Evolutionary conservation across 306 rosid species (phyloP).

Genomic region (Adenanthera pavonina): DNA sequence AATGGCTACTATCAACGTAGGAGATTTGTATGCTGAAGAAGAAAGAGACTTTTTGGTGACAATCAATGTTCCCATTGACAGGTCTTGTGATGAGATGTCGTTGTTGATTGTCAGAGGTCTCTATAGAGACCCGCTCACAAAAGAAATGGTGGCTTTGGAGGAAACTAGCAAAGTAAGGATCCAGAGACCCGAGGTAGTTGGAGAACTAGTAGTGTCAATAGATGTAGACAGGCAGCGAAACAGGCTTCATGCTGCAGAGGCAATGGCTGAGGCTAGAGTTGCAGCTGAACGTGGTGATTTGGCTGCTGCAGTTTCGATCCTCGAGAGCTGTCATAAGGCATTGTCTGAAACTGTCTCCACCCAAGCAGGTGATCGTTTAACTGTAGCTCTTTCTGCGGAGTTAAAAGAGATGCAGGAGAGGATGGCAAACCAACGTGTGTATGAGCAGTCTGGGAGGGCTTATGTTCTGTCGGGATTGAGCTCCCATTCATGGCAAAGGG

Average conservation of each 20-base stretch:
- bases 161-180: slow-evolving; percentile 68
- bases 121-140: slow-evolving; percentile 73
- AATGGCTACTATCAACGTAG: slow-evolving; percentile 64
- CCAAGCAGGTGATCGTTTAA: slow-evolving; percentile 64
- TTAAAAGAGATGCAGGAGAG: slow-evolving; percentile 94
- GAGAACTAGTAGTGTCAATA: slow-evolving; percentile 62
- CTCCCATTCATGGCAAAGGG: slow-evolving; percentile 97
- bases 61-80: slow-evolving; percentile 71
- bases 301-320: slow-evolving; percentile 76
- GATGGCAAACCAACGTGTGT: slow-evolving; percentile 79
- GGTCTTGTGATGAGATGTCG: slow-evolving; percentile 60
- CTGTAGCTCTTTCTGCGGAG: slow-evolving; percentile 72
- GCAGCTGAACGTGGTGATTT: slow-evolving; percentile 80
- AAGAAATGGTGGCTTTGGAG: slow-evolving; percentile 66
- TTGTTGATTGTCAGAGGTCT: slow-evolving; percentile 65
- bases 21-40: slow-evolving; percentile 94
- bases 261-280: slow-evolving; percentile 81
- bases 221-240: slow-evolving; percentile 94
- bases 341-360: slow-evolving; percentile 79
- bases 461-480: slow-evolving; percentile 93
- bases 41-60: slow-evolving; percentile 90
- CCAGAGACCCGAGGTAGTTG: slow-evolving; percentile 60
- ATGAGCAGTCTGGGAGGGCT: slow-evolving; percentile 96
- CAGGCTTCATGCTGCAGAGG: slow-evolving; percentile 80
- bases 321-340: slow-evolving; percentile 65